Percentiles rank a stretch among this genome's conserved stretches.
These are phyloP conservation scores for Phytophthora quininea DNA, from an alignment of 352 stramenopile species.

Conservation along the genomic window DNA sequence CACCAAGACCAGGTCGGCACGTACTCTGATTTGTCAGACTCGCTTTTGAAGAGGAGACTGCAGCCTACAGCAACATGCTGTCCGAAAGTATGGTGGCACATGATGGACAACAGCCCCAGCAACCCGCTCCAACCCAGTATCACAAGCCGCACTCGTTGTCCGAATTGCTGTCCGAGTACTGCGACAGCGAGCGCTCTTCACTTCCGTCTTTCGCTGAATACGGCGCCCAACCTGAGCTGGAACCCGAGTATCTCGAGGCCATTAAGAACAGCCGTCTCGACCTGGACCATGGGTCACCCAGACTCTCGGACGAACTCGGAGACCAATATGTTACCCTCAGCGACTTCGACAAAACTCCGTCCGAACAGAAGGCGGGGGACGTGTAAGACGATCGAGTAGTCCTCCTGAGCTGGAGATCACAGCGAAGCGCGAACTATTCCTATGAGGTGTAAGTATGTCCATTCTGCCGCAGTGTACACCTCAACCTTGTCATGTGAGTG, in stretches of 20 bases:
- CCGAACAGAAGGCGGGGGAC: conserved; percentile 33
- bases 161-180: conserved; percentile 73
- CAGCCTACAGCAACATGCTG: conserved; percentile 21
- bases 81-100: conserved; percentile 32
- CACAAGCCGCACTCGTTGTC: conserved; percentile 48
- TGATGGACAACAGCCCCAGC: conserved; percentile 18
- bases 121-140: conserved; percentile 44
- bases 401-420: conserved; percentile 27
- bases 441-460: conserved; percentile 13
- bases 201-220: conserved; percentile 34
- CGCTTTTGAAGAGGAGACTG: conserved; percentile 38
- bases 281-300: conserved; percentile 1
- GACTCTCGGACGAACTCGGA: background rate
- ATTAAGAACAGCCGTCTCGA: conserved; percentile 22
- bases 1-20: conserved; percentile 16
- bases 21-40: conserved; percentile 38
- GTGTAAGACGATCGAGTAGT: conserved; percentile 34
- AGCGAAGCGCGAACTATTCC: conserved; percentile 36
- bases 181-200: conserved; percentile 36
- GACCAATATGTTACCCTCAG: conserved; percentile 11
- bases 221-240: conserved; percentile 37
- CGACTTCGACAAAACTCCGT: conserved; percentile 5
- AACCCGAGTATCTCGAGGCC: conserved; percentile 41
- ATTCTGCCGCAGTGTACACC: conserved; percentile 7
- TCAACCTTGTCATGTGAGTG: conserved; percentile 8